Conservation (phyloP, 768 basidiomycete genomes). For the Tulasnella sp. region DNA sequence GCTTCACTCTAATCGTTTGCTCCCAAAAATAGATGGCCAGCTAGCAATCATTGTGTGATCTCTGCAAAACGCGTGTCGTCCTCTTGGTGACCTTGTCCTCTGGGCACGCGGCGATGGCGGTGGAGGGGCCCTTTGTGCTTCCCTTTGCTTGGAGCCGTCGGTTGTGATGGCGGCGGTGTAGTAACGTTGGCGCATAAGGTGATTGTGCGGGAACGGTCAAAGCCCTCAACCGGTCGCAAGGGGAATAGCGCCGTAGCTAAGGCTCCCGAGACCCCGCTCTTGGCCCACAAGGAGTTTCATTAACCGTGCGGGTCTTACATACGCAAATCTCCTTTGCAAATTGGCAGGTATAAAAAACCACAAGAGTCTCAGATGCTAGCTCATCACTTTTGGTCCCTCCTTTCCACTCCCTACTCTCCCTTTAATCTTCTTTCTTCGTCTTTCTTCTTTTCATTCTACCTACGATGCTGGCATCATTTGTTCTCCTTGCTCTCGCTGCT, state of each 20-base stretch:
- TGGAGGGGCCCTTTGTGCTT: neutral
- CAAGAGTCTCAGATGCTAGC: neutral
- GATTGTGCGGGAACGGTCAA: neutral
- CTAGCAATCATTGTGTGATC: neutral
- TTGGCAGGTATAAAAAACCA: neutral
- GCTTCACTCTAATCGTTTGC: neutral
- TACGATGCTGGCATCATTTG: neutral
- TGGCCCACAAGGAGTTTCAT: neutral
- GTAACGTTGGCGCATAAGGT: neutral
- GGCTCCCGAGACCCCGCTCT: neutral
- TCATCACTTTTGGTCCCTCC: neutral
- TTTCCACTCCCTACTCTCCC: neutral
- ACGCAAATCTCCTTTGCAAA: neutral
- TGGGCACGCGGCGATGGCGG: neutral
- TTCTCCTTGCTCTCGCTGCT: neutral
- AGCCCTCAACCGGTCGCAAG: neutral
- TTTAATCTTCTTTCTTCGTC: neutral
- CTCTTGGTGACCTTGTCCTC: neutral
- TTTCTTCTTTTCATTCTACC: neutral
- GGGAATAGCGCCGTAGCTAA: neutral
- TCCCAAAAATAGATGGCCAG: neutral
- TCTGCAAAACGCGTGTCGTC: neutral
- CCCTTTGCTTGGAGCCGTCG: neutral
- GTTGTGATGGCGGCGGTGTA: neutral
- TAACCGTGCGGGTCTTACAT: neutral